Evolutionary conservation across 2,329 filamentous ascomycete species (phyloP).

Genomic region (Calonectria henricotiae): DNA sequence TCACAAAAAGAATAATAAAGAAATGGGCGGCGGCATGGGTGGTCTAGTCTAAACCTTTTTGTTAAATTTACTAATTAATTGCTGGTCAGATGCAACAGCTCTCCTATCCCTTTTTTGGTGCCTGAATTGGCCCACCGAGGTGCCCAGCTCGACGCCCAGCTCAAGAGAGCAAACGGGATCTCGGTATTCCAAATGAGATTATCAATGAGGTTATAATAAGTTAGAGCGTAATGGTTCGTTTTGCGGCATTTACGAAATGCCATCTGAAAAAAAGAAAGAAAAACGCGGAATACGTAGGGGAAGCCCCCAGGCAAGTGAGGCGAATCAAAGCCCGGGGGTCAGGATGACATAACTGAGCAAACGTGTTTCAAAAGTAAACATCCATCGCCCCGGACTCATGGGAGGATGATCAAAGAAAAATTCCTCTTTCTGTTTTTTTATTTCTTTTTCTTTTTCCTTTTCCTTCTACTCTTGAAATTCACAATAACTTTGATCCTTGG

Average conservation of each 20-base stretch:
- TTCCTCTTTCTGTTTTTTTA: not conserved
- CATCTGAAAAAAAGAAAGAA: not conserved
- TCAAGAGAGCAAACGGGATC: not conserved
- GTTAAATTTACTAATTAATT: not conserved
- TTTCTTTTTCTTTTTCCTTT: not conserved
- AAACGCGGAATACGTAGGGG: conserved; percentile 15
- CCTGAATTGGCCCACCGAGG: not conserved
- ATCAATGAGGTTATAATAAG: not conserved
- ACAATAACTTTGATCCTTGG: not conserved
- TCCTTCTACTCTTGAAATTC: not conserved
- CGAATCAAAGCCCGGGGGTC: conserved; percentile 9
- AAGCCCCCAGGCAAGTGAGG: conserved; percentile 2
- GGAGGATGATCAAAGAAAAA: not conserved
- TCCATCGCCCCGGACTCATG: not conserved
- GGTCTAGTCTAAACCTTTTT: not conserved
- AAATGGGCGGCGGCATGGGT: not conserved
- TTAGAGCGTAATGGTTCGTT: conserved; percentile 19
- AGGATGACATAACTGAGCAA: not conserved
- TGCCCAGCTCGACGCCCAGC: conserved; percentile 13
- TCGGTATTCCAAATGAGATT: not conserved
- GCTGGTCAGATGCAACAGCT: not conserved
- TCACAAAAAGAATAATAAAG: not conserved
- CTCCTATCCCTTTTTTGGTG: not conserved
- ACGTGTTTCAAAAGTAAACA: conserved; percentile 19
- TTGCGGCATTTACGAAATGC: conserved; percentile 23